Evolutionary conservation across 225 moss, liverwort and hornwort species (phyloP).

Genomic region (Polytrichum commune): DNA sequence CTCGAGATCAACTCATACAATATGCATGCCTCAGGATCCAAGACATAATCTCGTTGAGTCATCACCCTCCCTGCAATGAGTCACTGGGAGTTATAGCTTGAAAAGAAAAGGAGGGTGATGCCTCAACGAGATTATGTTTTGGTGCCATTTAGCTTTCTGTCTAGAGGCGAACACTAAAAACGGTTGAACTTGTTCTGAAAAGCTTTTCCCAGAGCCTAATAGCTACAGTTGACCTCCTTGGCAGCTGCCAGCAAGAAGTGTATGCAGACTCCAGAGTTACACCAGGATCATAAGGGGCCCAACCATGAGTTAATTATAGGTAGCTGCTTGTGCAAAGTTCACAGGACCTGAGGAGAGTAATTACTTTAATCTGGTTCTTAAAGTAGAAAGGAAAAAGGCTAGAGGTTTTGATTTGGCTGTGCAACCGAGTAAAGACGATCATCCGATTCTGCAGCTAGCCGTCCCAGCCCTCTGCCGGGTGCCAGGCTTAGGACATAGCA

Average conservation of each 20-base stretch:
- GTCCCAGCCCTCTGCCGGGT: background rate
- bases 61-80: background rate
- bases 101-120: background rate
- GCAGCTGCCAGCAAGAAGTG: background rate
- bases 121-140: background rate
- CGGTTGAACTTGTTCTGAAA: no score
- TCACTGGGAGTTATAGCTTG: background rate
- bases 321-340: background rate
- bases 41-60: background rate
- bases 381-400: background rate
- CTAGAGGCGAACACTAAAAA: background rate
- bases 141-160: background rate
- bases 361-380: background rate
- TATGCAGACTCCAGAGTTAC: background rate
- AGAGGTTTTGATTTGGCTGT: background rate
- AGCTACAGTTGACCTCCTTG: background rate
- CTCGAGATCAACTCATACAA: no score
- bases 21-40: background rate
- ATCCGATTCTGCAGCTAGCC: background rate
- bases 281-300: background rate
- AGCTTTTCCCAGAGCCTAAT: background rate
- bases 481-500: conserved; percentile 1
- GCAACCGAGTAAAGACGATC: background rate
- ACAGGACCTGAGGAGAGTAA: background rate
- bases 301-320: background rate